These are phyloP conservation scores for Paracorniculantispora psalliotae DNA, from an alignment of 2,329 filamentous ascomycete genomes.

Conservation along the genomic window DNA sequence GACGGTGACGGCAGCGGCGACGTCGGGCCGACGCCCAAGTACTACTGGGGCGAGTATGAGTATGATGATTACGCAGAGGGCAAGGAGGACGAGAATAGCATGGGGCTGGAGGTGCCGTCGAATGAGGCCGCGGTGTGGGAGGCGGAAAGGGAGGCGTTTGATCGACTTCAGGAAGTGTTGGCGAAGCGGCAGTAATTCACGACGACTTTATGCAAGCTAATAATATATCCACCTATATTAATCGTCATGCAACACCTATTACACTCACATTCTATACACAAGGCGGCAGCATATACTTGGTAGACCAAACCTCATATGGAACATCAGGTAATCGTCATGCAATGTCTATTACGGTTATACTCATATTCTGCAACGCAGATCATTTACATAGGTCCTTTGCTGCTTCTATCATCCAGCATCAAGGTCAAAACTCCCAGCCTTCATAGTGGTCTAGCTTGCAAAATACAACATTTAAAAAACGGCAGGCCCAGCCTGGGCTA, in stretches of 20 bases:
- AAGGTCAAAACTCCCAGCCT: conserved; percentile 20
- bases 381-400: conserved; percentile 9
- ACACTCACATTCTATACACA: too few species aligned
- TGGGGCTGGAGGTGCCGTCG: not conserved
- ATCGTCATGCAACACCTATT: too few species aligned
- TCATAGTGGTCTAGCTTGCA: conserved; percentile 29
- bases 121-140: not conserved
- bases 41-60: not conserved
- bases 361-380: conserved; percentile 11
- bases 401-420: conserved; percentile 11
- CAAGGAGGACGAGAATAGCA: not conserved
- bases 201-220: too few species aligned
- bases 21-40: not conserved
- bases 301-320: not conserved
- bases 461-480: conserved; percentile 25
- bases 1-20: not conserved
- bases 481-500: conserved; percentile 7
- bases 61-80: not conserved
- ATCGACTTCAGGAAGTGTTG: not conserved
- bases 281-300: not conserved
- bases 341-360: conserved; percentile 14
- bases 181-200: not conserved
- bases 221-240: too few species aligned
- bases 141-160: not conserved
- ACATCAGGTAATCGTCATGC: conserved; percentile 7